phyloP scores from a whole-genome alignment of 805 yeast species.

The Candida nitratophila region DNA sequence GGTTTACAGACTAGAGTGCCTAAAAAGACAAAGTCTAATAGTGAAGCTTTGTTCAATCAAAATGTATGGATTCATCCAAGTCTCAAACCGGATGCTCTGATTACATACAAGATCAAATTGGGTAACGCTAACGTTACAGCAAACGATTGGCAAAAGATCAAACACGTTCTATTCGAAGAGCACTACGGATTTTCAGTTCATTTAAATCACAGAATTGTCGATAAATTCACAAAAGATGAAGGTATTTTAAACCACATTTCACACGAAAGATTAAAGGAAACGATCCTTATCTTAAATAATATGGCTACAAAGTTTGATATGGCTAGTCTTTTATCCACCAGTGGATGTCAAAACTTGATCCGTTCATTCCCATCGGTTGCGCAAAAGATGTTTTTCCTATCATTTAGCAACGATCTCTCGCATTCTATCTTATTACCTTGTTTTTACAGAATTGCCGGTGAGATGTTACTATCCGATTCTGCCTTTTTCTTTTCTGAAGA shows the following conservation, averaged over 20 bases:
- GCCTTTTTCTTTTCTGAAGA: slow-evolving; percentile 1
- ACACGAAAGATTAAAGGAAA: slow-evolving; percentile 6
- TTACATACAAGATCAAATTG: slow-evolving; percentile 20
- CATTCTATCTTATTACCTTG: slow-evolving; percentile 18
- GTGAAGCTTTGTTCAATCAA: background rate
- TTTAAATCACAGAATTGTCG: slow-evolving; percentile 15
- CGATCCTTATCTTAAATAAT: background rate
- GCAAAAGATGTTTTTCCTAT: slow-evolving; percentile 11
- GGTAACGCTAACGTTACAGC: slow-evolving; percentile 17
- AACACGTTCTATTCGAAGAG: slow-evolving; percentile 22
- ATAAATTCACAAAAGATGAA: slow-evolving; percentile 10
- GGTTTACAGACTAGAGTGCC: background rate
- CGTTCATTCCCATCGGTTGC: slow-evolving; percentile 16
- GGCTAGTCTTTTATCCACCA: background rate
- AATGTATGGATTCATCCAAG: slow-evolving; percentile 29
- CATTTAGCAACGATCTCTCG: slow-evolving; percentile 16
- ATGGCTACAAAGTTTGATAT: background rate
- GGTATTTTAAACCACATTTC: background rate
- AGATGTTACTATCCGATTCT: slow-evolving; percentile 8
- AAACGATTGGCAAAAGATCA: slow-evolving; percentile 14
- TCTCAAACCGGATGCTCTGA: slow-evolving; percentile 21
- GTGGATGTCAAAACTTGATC: background rate
- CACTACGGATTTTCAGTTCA: slow-evolving; percentile 8
- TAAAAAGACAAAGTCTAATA: background rate
- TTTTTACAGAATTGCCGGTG: slow-evolving; percentile 20